Evolutionary conservation across 345 rosid species (phyloP).

Genomic region (Clausena lansium): DNA sequence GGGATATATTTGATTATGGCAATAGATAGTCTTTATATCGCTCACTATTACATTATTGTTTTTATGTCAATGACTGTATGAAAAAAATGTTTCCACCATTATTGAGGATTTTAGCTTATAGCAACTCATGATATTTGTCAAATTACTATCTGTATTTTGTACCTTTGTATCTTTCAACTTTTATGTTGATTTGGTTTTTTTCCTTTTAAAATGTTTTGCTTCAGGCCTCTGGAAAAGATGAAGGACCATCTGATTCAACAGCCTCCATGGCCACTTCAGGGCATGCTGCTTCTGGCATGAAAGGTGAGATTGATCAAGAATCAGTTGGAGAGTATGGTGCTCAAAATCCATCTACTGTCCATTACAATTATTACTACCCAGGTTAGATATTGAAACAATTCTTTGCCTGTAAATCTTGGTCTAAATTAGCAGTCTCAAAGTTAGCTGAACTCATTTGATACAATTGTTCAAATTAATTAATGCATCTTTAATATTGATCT

Average conservation of each 20-base stretch:
- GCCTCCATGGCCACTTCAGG: constrained; percentile 23
- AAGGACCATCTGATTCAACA: constrained; percentile 24
- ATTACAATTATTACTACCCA: constrained; percentile 46
- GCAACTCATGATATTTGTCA: not conserved
- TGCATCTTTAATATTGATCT: not conserved
- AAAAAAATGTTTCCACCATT: not conserved
- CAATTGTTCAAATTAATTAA: not conserved
- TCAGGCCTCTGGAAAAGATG: constrained; percentile 35
- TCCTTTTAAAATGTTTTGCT: not conserved
- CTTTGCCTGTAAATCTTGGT: not conserved
- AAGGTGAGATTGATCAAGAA: constrained; percentile 27
- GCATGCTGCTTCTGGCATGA: constrained; percentile 18
- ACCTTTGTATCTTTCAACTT: not conserved
- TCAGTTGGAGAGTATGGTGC: constrained; percentile 29
- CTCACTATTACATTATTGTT: not conserved
- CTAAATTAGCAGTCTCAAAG: not conserved
- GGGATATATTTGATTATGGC: too few relatives aligned
- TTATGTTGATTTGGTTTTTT: not conserved
- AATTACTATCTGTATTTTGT: not conserved
- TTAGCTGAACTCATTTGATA: not conserved
- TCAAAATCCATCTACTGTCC: constrained; percentile 29
- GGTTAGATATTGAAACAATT: constrained; percentile 34
- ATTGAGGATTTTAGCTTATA: not conserved
- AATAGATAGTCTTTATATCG: not conserved
- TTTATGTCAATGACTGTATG: not conserved